Conservation (phyloP, 2,329 filamentous ascomycete species). For the Aaosphaeria arxii region DNA sequence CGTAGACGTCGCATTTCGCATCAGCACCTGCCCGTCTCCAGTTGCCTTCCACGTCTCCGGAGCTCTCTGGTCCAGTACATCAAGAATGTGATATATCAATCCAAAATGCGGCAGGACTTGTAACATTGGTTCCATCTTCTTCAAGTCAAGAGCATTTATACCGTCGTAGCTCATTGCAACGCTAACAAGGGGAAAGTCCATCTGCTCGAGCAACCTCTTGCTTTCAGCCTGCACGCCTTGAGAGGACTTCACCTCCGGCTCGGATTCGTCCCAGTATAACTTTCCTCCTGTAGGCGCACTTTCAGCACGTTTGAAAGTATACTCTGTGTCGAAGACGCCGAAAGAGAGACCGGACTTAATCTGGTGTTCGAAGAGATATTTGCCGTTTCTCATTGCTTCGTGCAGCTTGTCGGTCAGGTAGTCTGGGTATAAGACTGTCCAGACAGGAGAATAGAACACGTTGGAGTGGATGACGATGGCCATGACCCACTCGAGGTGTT, state of each 20-base stretch:
- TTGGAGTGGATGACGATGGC: constrained; percentile 33
- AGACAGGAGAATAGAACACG: constrained; percentile 26
- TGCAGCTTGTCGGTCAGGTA: constrained; percentile 13
- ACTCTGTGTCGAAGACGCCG: constrained; percentile 41
- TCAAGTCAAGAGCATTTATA: constrained; percentile 19
- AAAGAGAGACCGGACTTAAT: constrained; percentile 33
- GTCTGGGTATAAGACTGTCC: constrained; percentile 22
- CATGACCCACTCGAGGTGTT: constrained; percentile 24
- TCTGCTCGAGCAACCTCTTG: constrained; percentile 23
- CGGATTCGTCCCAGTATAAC: constrained; percentile 22
- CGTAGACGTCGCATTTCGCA: constrained; percentile 38
- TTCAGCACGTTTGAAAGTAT: constrained; percentile 31
- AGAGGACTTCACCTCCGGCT: constrained; percentile 12
- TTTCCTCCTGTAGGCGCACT: constrained; percentile 22
- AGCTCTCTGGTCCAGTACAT: constrained; percentile 17
- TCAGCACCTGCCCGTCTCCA: constrained; percentile 25
- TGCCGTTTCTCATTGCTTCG: constrained; percentile 1
- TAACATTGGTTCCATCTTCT: constrained; percentile 20
- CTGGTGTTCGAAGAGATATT: constrained; percentile 33
- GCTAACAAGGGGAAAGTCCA: constrained; percentile 41
- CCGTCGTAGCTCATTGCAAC: constrained; percentile 37
- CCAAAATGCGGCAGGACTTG: constrained; percentile 20
- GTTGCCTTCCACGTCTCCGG: constrained; percentile 25
- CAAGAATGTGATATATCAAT: constrained; percentile 18
- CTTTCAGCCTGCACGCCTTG: constrained; percentile 18